Evolutionary conservation across 2,329 filamentous ascomycete species (phyloP), one percentile per base, ranked within the genome.

Genomic region (Apiospora marii): DNA sequence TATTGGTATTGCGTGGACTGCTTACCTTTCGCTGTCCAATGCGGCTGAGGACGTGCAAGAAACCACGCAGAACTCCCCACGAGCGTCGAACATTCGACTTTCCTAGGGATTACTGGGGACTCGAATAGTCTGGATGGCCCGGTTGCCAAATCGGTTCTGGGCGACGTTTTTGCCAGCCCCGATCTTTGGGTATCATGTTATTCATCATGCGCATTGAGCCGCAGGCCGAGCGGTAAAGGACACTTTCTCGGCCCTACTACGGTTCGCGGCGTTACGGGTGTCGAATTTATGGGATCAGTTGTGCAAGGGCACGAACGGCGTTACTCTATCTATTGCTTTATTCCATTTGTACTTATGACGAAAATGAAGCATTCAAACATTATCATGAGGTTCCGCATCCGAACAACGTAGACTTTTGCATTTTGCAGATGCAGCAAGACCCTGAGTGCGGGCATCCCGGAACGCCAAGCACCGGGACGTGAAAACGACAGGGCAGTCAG

Each of bases 1-100:
- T 12, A 85, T 99, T 72, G 96, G 96, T 87, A 98, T 98, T 78
- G 95, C 95, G 46, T 98, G 96, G 96, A 98, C 96, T 14, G 96
- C 95, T 27, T 99, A 98, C 83, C 90, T 99, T 14, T 98, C 95
- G 3, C 88, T 99, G 70, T 94, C 93, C 74, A 98, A 98, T 84
- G 92, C 95, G 6, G 87, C 94, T 3, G 94, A 97, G 73, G 93
- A 96, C 70, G 87, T 86, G 27, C 61, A 71, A 19, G 83, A 82
- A 68, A 73, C 75, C 70, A 78, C 77, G 72, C 79, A 79, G 49
- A 70, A 76, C 51, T 76, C 78, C 19, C 78, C 78, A 10, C 78
- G 81, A 70, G 79, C 81, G 22, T 77, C 81, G 24, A 79, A 81
- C 70, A 82, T 85, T 67, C 83, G 83, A 22, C 78, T 85, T 4